These are phyloP conservation scores for Aspergillus hortae DNA, from an alignment of 2,329 filamentous ascomycete genomes.

Conservation along the genomic window DNA sequence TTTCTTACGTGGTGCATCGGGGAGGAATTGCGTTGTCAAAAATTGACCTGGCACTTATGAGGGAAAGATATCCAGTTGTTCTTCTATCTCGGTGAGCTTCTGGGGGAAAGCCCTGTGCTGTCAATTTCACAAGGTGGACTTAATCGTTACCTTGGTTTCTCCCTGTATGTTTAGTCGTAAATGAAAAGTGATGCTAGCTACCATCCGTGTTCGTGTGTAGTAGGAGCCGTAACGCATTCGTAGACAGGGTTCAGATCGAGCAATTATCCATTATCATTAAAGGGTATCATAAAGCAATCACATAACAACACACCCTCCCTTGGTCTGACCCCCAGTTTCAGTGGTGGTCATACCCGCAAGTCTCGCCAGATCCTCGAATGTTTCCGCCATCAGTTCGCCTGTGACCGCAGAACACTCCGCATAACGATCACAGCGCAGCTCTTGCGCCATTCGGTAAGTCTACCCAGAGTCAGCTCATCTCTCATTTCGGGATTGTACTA, in stretches of 20 bases:
- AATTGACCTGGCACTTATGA: slow-evolving; percentile 82
- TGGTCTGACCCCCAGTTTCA: slow-evolving; percentile 48
- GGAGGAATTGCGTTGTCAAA: slow-evolving; percentile 42
- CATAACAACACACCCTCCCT: slow-evolving; percentile 41
- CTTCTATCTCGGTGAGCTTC: slow-evolving; percentile 38
- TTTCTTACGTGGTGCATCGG: slow-evolving; percentile 25
- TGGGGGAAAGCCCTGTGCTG: slow-evolving; percentile 98
- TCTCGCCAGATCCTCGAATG: slow-evolving; percentile 58
- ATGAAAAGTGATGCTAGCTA: slow-evolving; percentile 34
- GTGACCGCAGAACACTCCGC: slow-evolving; percentile 61
- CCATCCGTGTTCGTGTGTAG: slow-evolving; percentile 14
- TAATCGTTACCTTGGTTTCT: slow-evolving; percentile 72
- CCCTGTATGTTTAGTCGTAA: slow-evolving; percentile 39
- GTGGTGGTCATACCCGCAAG: slow-evolving; percentile 58
- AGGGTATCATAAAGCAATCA: slow-evolving; percentile 24
- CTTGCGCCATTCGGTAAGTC: slow-evolving; percentile 57
- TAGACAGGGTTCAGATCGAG: not conserved
- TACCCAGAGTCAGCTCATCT: slow-evolving; percentile 21
- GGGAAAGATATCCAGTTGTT: slow-evolving; percentile 90
- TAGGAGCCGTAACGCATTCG: not conserved
- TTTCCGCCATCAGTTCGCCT: slow-evolving; percentile 57
- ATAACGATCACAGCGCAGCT: slow-evolving; percentile 59
- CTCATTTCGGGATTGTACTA: slow-evolving; percentile 22
- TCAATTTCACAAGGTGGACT: slow-evolving; percentile 73
- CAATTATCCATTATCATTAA: not conserved